Percentiles rank a stretch among this genome's conserved stretches.
Conservation (phyloP, 208 protist species). For the Plasmodiophora brassicae region DNA sequence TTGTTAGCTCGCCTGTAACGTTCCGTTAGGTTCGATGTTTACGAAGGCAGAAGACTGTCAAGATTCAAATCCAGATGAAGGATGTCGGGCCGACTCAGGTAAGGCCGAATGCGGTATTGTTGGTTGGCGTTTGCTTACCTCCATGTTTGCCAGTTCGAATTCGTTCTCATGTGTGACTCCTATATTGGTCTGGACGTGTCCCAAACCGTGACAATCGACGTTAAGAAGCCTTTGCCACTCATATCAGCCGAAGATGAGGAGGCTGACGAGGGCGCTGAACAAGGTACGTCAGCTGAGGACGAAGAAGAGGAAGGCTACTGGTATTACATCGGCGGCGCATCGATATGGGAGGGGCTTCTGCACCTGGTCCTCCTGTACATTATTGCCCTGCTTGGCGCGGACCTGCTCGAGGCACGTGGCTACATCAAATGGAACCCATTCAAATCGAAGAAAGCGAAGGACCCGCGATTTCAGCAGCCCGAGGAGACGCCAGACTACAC, state of each 20-base stretch:
- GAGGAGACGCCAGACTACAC: neutral
- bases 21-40: neutral
- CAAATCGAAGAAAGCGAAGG: slow-evolving; percentile 7
- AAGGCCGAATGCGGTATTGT: neutral
- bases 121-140: neutral
- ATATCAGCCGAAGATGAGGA: neutral
- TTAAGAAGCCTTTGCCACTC: neutral
- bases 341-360: slow-evolving; percentile 14
- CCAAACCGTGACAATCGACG: slow-evolving; percentile 11
- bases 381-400: neutral
- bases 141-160: neutral
- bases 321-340: slow-evolving; percentile 22
- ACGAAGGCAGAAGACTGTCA: slow-evolving; percentile 7
- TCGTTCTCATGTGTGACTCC: slow-evolving; percentile 20
- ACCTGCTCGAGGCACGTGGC: slow-evolving; percentile 2
- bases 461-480: neutral
- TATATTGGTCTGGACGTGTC: neutral
- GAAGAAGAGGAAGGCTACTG: slow-evolving; percentile 27
- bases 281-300: neutral
- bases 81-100: slow-evolving; percentile 15
- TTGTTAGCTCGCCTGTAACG: neutral
- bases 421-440: slow-evolving; percentile 25
- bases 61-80: neutral
- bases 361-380: slow-evolving; percentile 21
- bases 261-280: neutral